Base-by-base conservation (phyloP, 192 early-diverging fungal genomes). In the Podila epigama region DNA sequence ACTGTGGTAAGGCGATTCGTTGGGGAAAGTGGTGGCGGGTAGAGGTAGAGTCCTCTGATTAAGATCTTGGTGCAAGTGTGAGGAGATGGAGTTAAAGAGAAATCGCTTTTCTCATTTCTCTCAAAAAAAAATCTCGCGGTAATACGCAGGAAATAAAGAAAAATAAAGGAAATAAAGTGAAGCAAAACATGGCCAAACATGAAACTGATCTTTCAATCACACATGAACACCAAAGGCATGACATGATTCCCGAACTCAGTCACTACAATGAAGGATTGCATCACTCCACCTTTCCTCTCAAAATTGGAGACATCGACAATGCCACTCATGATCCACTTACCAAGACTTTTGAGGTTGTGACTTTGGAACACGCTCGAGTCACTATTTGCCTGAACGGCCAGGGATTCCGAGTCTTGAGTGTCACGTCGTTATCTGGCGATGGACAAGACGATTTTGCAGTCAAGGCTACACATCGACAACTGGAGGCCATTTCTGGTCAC, bases 181-280 rank as follows among this genome's bases (percentile, higher is more conserved):
- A n/a, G 8, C 57, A 18, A 33, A 39, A n/a, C 25, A 36, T 36
- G 34, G 18, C 18, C 56, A 10, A 58, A 5, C 53, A 11, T 58
- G 20, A 25, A 41, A 3, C 40, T 55, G 63, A 39, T 25, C 9
- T 29, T 27, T 16, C 2, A n/a, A 51, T 1, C 20, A 20, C 34
- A 25, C 50, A 18, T n/a, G n/a, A n/a, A n/a, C n/a, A 41, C 51
- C 27, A 55, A 20, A 36, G 44, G 2, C 33, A 36, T 16, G 58
- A 75, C 20, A 62, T 68, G 60, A 63, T 75, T 28, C 71, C 71
- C 0, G 71, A 75, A 40, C 54, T 75, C 18, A 63, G 58, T 4
- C 60, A 75, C 51, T 75, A 75, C 35, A 52, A 58, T 34, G 40
- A 61, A 8, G 71, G 71, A 8, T 48, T 75, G 4, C 34, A 58